A percentile compares a stretch with the other conserved stretches of the same genome.
Evolutionary conservation across 2,329 filamentous ascomycete genomes (phyloP).

Genomic region (Cercospora berteroae): DNA sequence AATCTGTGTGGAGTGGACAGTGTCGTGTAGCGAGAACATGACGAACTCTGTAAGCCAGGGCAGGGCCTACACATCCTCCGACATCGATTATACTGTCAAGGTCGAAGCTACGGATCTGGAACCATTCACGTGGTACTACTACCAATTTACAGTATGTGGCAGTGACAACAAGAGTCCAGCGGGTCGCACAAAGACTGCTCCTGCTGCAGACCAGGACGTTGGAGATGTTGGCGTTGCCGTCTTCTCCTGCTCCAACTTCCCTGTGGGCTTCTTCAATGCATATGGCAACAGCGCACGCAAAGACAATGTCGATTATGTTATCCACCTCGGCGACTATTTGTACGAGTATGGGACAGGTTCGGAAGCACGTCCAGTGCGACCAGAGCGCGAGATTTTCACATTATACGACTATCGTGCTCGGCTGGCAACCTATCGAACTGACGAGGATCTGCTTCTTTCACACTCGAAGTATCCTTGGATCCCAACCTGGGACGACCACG

Average conservation of each 20-base stretch:
- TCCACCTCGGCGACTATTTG: conserved; percentile 21
- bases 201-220: conserved; percentile 26
- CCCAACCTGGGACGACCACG: conserved; percentile 42
- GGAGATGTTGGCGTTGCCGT: conserved; percentile 29
- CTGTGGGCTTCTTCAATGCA: conserved; percentile 31
- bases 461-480: conserved; percentile 47
- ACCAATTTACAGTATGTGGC: conserved; percentile 31
- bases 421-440: conserved; percentile 43
- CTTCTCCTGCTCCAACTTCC: conserved; percentile 33
- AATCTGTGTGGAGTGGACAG: conserved; percentile 26
- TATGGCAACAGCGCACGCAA: conserved; percentile 32
- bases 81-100: conserved; percentile 34
- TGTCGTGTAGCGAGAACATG: conserved; percentile 22
- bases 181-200: conserved; percentile 33
- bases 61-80: conserved; percentile 31
- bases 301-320: conserved; percentile 44
- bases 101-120: conserved; percentile 28
- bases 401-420: conserved; percentile 48
- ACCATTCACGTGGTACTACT: conserved; percentile 32
- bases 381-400: conserved; percentile 41
- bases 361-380: conserved; percentile 31
- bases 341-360: conserved; percentile 6
- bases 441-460: conserved; percentile 42
- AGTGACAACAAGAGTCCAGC: conserved; percentile 27
- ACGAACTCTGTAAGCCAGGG: conserved; percentile 22